A percentile compares a stretch with the other conserved stretches of the same genome.
Evolutionary conservation across 495 filamentous ascomycete genomes (phyloP).

Genomic region (Symbiotaphrina buchneri): DNA sequence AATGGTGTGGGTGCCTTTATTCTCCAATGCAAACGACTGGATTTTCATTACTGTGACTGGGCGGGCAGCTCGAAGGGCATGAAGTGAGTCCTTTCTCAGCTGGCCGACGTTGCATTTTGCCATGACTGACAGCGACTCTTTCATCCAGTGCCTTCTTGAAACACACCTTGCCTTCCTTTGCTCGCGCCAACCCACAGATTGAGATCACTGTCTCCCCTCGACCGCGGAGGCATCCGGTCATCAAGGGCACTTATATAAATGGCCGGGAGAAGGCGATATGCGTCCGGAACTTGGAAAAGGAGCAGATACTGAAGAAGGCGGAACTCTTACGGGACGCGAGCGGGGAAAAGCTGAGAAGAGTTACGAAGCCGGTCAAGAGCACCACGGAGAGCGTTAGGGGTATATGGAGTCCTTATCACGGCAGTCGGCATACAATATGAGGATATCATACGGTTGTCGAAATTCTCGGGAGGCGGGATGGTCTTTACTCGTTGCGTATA

Average conservation of each 20-base stretch:
- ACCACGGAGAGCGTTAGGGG: constrained; percentile 84
- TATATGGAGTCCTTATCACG: constrained; percentile 87
- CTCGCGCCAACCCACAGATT: constrained; percentile 61
- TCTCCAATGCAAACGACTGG: constrained; percentile 84
- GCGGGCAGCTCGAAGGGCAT: constrained; percentile 81
- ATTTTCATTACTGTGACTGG: constrained; percentile 93
- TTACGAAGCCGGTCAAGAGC: constrained; percentile 65
- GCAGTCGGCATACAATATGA: constrained; percentile 14
- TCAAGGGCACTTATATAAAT: constrained; percentile 78
- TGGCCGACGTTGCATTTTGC: background rate
- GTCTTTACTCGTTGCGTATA: too few species aligned
- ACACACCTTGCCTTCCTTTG: constrained; percentile 51
- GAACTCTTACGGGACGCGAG: constrained; percentile 60
- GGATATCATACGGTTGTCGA: background rate
- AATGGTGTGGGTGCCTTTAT: constrained; percentile 96
- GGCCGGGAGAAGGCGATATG: constrained; percentile 70
- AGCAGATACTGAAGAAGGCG: constrained; percentile 64
- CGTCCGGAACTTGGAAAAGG: constrained; percentile 61
- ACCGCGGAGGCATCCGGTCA: constrained; percentile 65
- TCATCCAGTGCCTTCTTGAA: constrained; percentile 57
- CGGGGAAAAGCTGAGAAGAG: constrained; percentile 62
- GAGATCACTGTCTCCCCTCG: constrained; percentile 80
- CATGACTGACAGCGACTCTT: constrained; percentile 2
- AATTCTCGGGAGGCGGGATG: too few species aligned
- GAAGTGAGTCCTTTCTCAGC: constrained; percentile 42